phyloP scores from a whole-genome alignment of 768 basidiomycete genomes.

The Rhizopogon roseolus region DNA sequence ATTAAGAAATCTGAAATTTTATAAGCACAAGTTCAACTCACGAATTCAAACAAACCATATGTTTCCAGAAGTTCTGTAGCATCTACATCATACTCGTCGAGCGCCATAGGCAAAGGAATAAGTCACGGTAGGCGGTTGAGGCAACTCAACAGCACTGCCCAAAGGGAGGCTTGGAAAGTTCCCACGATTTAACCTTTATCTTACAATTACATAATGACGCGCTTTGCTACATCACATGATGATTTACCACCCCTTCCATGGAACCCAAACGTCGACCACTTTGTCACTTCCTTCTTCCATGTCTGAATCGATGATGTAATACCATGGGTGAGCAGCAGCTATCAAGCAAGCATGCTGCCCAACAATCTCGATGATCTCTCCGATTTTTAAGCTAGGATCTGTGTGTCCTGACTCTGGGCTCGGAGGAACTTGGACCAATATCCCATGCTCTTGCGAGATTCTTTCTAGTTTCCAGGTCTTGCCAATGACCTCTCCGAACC shows the following conservation, averaged over 20 bases:
- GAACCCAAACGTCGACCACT: constrained; percentile 81
- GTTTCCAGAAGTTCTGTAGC: constrained; percentile 93
- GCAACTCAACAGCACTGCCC: not conserved
- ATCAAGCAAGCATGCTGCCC: constrained; percentile 87
- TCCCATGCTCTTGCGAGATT: constrained; percentile 79
- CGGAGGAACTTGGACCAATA: constrained; percentile 39
- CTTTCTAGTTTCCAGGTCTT: constrained; percentile 59
- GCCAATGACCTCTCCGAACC: constrained; percentile 69
- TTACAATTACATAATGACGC: not conserved
- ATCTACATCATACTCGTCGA: constrained; percentile 68
- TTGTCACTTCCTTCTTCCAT: constrained; percentile 38
- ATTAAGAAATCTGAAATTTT: constrained; percentile 84
- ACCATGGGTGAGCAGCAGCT: constrained; percentile 77
- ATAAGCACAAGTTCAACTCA: constrained; percentile 11
- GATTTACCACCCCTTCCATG: constrained; percentile 84
- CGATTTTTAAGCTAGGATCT: constrained; percentile 39
- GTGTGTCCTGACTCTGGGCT: constrained; percentile 6
- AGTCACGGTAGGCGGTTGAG: no score
- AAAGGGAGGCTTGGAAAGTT: not conserved
- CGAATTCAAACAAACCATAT: constrained; percentile 57
- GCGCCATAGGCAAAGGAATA: constrained; percentile 40
- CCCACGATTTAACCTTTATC: not conserved
- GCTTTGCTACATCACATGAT: no score
- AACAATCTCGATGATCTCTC: constrained; percentile 64
- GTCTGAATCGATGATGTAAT: constrained; percentile 74